phyloP scores from a whole-genome alignment of 225 moss, liverwort and hornwort species.

The Bryum argenteum region DNA sequence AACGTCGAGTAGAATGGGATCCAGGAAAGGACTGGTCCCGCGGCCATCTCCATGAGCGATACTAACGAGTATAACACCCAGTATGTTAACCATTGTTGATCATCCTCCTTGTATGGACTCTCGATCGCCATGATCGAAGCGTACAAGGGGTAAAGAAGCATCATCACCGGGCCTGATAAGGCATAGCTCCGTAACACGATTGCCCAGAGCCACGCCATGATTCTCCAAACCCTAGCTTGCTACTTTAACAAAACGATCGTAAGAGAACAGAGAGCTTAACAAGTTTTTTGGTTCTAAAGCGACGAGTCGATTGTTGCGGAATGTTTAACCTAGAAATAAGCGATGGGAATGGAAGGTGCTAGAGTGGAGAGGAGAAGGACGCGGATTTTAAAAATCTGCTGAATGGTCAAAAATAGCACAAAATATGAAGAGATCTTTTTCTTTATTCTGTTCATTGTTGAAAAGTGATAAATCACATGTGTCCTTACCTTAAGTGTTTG shows the following conservation, averaged over 20 bases:
- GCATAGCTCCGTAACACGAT: conserved; percentile 28
- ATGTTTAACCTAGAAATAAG: no score
- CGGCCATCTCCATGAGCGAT: conserved; percentile 42
- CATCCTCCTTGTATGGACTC: conserved; percentile 59
- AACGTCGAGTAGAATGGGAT: conserved; percentile 46
- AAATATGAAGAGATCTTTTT: no score
- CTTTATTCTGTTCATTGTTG: no score
- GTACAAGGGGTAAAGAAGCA: conserved; percentile 52
- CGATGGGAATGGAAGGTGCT: background rate
- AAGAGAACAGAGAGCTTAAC: background rate
- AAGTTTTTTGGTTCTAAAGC: no score
- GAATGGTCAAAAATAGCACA: no score
- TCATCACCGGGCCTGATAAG: conserved; percentile 45
- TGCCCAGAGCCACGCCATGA: conserved; percentile 46
- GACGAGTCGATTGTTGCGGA: background rate
- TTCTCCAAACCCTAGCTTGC: conserved; percentile 17
- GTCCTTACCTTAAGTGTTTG: no score
- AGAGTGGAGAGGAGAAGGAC: no score
- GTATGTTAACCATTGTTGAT: conserved; percentile 59
- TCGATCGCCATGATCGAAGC: conserved; percentile 58
- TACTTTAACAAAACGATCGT: background rate
- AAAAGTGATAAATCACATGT: no score
- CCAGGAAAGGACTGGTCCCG: conserved; percentile 48
- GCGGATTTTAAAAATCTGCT: no score
- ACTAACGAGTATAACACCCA: conserved; percentile 58